phyloP scores from a whole-genome alignment of 768 basidiomycete species.

The Suillus luteus region DNA sequence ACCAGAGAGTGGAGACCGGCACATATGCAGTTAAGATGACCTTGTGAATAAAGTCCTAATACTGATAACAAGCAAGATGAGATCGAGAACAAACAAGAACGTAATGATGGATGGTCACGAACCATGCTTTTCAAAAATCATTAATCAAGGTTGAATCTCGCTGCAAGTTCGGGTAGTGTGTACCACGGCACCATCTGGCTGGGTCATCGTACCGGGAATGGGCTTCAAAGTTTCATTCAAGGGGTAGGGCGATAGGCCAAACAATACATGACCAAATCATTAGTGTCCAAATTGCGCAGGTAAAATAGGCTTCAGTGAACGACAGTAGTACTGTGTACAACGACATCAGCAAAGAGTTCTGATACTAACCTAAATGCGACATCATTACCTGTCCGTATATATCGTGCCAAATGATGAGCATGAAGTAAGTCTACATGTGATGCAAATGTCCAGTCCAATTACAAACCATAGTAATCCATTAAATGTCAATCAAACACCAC shows the following conservation, averaged over 20 bases:
- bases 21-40: too few relatives aligned
- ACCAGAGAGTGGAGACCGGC: too few relatives aligned
- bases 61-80: background rate
- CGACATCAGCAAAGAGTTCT: background rate
- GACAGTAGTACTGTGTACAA: background rate
- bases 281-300: background rate
- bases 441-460: slow-evolving; percentile 12
- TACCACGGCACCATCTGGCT: background rate
- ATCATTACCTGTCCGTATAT: slow-evolving; percentile 4
- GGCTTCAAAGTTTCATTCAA: background rate
- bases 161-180: background rate
- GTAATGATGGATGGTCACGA: background rate
- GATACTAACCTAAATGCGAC: background rate
- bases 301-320: background rate
- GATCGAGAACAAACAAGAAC: background rate
- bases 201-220: background rate
- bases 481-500: slow-evolving; percentile 6
- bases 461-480: slow-evolving; percentile 5
- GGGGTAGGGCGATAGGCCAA: background rate
- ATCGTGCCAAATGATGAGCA: slow-evolving; percentile 2
- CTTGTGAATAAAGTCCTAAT: slow-evolving; percentile 12
- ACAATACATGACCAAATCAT: background rate
- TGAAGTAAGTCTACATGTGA: slow-evolving; percentile 7
- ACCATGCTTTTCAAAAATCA: background rate
- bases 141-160: background rate